phyloP scores from a whole-genome alignment of 2,329 filamentous ascomycete species.

The Ceratocystiopsis brevicomis region DNA sequence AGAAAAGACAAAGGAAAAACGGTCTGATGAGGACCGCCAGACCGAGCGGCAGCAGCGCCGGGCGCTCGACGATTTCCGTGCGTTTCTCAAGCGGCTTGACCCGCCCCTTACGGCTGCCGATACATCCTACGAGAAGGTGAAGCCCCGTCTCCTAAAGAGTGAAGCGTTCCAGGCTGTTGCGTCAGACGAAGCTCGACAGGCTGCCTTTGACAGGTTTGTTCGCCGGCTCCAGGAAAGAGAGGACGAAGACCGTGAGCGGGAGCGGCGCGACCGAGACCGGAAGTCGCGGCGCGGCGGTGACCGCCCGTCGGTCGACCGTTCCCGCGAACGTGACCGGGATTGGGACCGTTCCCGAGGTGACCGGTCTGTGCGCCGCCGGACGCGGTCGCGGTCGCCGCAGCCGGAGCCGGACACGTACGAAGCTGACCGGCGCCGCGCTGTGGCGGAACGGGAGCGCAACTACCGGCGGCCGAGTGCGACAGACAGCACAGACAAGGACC shows the following conservation, averaged over 20 bases:
- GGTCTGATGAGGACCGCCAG: conserved; percentile 68
- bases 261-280: conserved; percentile 32
- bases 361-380: too few relatives aligned
- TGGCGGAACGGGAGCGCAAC: conserved; percentile 83
- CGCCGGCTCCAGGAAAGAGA: conserved; percentile 82
- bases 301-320: too few relatives aligned
- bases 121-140: conserved; percentile 67
- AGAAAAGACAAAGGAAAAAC: conserved; percentile 72
- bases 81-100: conserved; percentile 73
- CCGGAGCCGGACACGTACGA: conserved; percentile 92
- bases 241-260: conserved; percentile 54
- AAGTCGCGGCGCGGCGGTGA: too few relatives aligned
- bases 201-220: conserved; percentile 81
- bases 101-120: conserved; percentile 62
- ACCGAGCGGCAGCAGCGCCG: conserved; percentile 73
- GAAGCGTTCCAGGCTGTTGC: conserved; percentile 71
- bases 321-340: conserved; percentile 30
- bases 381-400: conserved; percentile 42
- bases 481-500: conserved; percentile 34
- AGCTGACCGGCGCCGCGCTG: conserved; percentile 81
- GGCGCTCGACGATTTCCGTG: conserved; percentile 67
- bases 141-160: conserved; percentile 56
- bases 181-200: conserved; percentile 63
- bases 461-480: conserved; percentile 54
- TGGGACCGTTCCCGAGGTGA: conserved; percentile 23